A percentile compares a stretch with the other conserved stretches of the same genome.
phyloP scores from a whole-genome alignment of 768 basidiomycete species.

The Suillus occidentalis region DNA sequence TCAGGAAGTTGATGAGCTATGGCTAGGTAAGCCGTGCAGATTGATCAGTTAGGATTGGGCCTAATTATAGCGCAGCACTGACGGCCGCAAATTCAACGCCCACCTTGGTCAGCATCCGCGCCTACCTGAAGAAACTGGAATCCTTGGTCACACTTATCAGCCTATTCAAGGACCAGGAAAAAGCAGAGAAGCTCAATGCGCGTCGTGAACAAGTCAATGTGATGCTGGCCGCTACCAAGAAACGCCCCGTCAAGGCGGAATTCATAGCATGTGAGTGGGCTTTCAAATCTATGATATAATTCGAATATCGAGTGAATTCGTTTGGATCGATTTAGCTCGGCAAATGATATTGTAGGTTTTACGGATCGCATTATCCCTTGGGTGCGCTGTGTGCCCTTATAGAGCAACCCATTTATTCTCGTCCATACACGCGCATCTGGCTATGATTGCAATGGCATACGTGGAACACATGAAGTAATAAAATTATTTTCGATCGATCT shows the following conservation, averaged over 20 bases:
- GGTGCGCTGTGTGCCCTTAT: slow-evolving; percentile 67
- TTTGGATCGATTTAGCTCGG: background rate
- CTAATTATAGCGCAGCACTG: background rate
- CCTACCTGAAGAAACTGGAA: background rate
- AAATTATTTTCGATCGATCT: no score
- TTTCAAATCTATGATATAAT: slow-evolving; percentile 64
- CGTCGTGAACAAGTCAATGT: background rate
- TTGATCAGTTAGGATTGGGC: background rate
- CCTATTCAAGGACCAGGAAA: background rate
- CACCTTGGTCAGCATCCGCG: background rate
- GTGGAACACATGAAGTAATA: background rate
- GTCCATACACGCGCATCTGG: slow-evolving; percentile 57
- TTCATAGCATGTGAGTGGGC: background rate
- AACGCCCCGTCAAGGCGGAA: background rate
- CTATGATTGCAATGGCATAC: slow-evolving; percentile 44
- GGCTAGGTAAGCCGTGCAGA: background rate
- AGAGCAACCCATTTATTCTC: slow-evolving; percentile 51
- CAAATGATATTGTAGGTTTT: slow-evolving; percentile 34
- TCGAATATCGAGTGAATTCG: slow-evolving; percentile 49
- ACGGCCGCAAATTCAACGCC: background rate
- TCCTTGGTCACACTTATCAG: background rate
- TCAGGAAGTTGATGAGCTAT: background rate
- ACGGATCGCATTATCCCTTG: slow-evolving; percentile 54
- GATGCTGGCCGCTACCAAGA: background rate
- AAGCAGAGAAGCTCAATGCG: background rate